Evolutionary conservation across 345 rosid species (phyloP), one percentile per base, ranked within the genome.

Genomic region (Diplotaxis tenuifolia): DNA sequence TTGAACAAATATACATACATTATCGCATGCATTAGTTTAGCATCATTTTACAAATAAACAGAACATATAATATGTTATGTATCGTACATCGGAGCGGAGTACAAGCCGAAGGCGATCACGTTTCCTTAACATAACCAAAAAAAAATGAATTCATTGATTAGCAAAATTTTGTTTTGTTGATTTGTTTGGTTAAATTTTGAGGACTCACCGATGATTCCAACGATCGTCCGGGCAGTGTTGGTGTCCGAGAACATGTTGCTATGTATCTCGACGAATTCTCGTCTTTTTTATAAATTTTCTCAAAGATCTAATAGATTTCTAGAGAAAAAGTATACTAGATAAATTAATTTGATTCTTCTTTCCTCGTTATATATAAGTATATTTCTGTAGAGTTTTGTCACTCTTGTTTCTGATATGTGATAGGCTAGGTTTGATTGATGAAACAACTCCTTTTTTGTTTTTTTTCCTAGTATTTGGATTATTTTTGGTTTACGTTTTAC

Each of bases 41-140:
- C 32, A 38, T 40, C 78, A 69, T 38, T 18, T 56, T 20, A 32
- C 11, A 16, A 3, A 10, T n/a, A n/a, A 40, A 45, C 9, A 55
- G 5, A 16, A 27, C 2, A 56, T 60, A 3, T 2, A 64, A 9
- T 20, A 6, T 36, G 47, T 1, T 55, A 12, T 36, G 56, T 9
- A 53, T 64, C 85, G 82, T 92, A 92, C 98, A 83, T 47, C 4
- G 98, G 98, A 23, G 98, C 83, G 28, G 85, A 47, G 80, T 87
- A 92, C 55, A 92, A 53, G 19, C 84, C 79, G 40, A 88, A 83
- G 53, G 98, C 90, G 60, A 86, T 82, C 53, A 87, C 72, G 73
- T 92, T 92, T 73, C 97, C 96, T 92, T 80, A 74, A 77, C 20
- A 18, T n/a, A 45, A 45, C 19, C 50, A n/a, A 45, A 42, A 42